phyloP scores from a whole-genome alignment of 2,329 filamentous ascomycete genomes.

The Sarocladium kiliense region DNA sequence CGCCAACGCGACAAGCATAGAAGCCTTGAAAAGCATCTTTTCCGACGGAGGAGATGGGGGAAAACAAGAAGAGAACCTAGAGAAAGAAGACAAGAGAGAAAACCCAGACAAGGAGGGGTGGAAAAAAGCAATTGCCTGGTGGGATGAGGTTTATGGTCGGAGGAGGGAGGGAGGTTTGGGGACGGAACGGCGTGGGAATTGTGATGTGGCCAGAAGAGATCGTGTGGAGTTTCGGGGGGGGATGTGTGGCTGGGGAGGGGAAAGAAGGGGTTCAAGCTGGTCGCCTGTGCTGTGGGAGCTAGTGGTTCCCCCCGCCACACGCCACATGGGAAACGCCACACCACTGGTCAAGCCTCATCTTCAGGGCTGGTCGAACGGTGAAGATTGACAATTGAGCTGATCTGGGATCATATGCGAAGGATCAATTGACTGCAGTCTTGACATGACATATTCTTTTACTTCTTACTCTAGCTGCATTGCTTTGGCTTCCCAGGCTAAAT shows the following conservation, averaged over 20 bases:
- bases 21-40: conserved; percentile 68
- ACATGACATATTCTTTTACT: too few relatives aligned
- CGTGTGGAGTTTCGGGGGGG: neutral
- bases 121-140: neutral
- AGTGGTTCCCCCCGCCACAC: too few relatives aligned
- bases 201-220: conserved; percentile 7
- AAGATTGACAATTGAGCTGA: too few relatives aligned
- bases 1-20: conserved; percentile 66
- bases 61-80: conserved; percentile 8
- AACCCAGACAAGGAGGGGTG: neutral
- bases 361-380: too few relatives aligned
- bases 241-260: neutral
- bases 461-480: neutral
- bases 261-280: neutral
- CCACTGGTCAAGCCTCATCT: too few relatives aligned
- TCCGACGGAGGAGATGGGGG: conserved; percentile 2
- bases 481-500: neutral
- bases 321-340: too few relatives aligned
- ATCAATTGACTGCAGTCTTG: too few relatives aligned
- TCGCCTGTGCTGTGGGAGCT: too few relatives aligned
- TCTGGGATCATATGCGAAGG: too few relatives aligned
- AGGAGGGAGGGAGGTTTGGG: conserved; percentile 12
- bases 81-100: neutral
- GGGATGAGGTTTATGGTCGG: conserved; percentile 10
- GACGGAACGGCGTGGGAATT: conserved; percentile 12